Conservation (phyloP, 2,329 filamentous ascomycete genomes). For the Seiridium cupressi region DNA sequence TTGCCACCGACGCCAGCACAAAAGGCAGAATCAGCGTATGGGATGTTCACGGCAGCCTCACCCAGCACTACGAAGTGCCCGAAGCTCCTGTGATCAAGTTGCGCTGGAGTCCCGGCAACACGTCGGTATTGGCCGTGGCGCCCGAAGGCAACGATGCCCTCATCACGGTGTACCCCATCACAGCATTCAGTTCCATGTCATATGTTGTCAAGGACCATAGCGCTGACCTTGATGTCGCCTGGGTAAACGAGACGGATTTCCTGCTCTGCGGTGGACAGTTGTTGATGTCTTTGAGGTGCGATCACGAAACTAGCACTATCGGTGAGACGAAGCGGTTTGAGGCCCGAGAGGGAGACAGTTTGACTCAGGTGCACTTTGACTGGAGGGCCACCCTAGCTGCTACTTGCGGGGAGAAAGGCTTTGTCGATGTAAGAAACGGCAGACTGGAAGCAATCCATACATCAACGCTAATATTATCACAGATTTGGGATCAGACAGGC, state of each 20-base stretch:
- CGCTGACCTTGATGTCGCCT: conserved; percentile 54
- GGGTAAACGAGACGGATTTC: conserved; percentile 59
- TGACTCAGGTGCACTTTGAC: conserved; percentile 58
- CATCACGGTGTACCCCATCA: conserved; percentile 53
- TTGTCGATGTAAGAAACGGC: conserved; percentile 52
- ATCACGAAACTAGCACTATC: conserved; percentile 41
- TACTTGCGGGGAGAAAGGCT: conserved; percentile 59
- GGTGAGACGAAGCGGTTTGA: conserved; percentile 45
- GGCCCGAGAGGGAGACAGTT: conserved; percentile 50
- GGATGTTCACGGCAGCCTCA: conserved; percentile 48
- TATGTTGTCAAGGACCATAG: conserved; percentile 49
- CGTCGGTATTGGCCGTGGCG: conserved; percentile 55
- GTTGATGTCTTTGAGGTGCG: conserved; percentile 47
- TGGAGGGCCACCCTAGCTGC: conserved; percentile 50
- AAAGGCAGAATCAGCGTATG: conserved; percentile 56
- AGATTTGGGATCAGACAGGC: conserved; percentile 56
- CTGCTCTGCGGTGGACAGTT: conserved; percentile 57
- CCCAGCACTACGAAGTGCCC: conserved; percentile 54
- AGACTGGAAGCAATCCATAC: background rate
- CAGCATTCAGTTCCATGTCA: conserved; percentile 41
- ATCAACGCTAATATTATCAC: background rate
- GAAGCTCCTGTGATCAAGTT: conserved; percentile 63
- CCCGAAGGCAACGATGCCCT: conserved; percentile 53
- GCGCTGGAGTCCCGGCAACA: conserved; percentile 57
- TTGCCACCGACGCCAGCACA: conserved; percentile 55